These are phyloP conservation scores for Saturnispora ahearnii DNA, from an alignment of 805 yeast species.

Conservation along the genomic window DNA sequence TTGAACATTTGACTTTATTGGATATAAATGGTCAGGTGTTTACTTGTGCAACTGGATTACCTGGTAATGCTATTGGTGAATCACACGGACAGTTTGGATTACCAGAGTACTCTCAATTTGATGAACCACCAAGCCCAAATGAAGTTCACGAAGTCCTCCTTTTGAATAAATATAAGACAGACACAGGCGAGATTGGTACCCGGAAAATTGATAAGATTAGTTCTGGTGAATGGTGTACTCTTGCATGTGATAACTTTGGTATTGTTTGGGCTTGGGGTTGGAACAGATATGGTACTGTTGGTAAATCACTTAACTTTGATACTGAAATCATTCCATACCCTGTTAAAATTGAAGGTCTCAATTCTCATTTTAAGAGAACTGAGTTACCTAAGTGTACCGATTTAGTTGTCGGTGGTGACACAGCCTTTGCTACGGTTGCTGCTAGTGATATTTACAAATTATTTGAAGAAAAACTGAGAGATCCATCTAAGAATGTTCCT, in stretches of 20 bases:
- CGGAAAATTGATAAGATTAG: constrained; percentile 53
- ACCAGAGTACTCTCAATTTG: constrained; percentile 62
- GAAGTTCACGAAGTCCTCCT: constrained; percentile 46
- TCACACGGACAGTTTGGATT: constrained; percentile 77
- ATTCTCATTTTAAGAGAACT: constrained; percentile 31
- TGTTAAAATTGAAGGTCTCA: constrained; percentile 35
- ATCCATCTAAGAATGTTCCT: constrained; percentile 10
- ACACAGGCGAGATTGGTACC: constrained; percentile 19
- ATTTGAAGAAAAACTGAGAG: constrained; percentile 25
- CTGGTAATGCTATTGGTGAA: constrained; percentile 30
- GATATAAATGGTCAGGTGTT: constrained; percentile 53
- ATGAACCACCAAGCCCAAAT: constrained; percentile 40
- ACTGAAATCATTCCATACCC: constrained; percentile 70
- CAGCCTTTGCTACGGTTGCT: constrained; percentile 43
- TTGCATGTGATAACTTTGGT: constrained; percentile 62
- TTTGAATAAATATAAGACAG: constrained; percentile 38
- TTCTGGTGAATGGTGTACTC: constrained; percentile 63
- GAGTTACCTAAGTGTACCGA: constrained; percentile 39
- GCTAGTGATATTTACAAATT: constrained; percentile 29
- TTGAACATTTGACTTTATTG: constrained; percentile 56
- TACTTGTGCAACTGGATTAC: constrained; percentile 49
- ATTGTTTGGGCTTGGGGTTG: constrained; percentile 80
- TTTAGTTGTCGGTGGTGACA: constrained; percentile 63
- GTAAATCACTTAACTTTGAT: constrained; percentile 53
- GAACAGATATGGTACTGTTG: constrained; percentile 80